Evolutionary conservation across 805 yeast species (phyloP), one percentile per base, ranked within the genome.

Genomic region (Teunomyces funiuensis): DNA sequence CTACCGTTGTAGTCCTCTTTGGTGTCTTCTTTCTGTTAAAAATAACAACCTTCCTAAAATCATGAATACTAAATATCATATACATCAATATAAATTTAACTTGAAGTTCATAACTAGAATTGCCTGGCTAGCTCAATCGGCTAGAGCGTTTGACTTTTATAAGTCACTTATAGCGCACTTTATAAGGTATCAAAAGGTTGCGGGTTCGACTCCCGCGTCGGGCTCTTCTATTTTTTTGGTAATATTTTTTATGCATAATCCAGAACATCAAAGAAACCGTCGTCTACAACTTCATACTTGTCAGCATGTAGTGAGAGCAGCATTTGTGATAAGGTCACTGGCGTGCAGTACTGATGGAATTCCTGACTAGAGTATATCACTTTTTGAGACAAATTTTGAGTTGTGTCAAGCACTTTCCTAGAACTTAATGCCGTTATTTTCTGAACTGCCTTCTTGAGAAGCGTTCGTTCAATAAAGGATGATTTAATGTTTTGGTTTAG

Each of bases 71-170:
- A 19, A 5, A 19, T 19, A 7, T 17, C 4, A 5, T 4, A 17
- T n/a, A 11, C 20, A 13, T 16, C 11, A 7, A 11, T 11, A n/a
- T 19, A n/a, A 19, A n/a, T 31, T 31, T 18, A 3, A 10, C 4
- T 5, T 3, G 1, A 1, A 2, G 13, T 31, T 11, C 6, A 7
- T 17, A 9, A n/a, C 25, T 22, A 37, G 27, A 33, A 16, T 50
- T 55, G 61, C 61, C 56, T 54, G 63, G 61, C 61, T 23, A 38
- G 33, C 45, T 42, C 45, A 42, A 42, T 42, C 34, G 42, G 45
- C 42, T 42, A 42, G 45, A 42, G 45, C 45, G 42, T 42, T 39
- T 42, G 45, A 42, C 45, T 42, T 39, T 42, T 42, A 42, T 17
- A 7, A 27, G 39, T 37, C 39, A 37, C 39, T 15, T 17, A 27